phyloP scores from a whole-genome alignment of 208 protist species.

The Acanthamoeba lenticulata region DNA sequence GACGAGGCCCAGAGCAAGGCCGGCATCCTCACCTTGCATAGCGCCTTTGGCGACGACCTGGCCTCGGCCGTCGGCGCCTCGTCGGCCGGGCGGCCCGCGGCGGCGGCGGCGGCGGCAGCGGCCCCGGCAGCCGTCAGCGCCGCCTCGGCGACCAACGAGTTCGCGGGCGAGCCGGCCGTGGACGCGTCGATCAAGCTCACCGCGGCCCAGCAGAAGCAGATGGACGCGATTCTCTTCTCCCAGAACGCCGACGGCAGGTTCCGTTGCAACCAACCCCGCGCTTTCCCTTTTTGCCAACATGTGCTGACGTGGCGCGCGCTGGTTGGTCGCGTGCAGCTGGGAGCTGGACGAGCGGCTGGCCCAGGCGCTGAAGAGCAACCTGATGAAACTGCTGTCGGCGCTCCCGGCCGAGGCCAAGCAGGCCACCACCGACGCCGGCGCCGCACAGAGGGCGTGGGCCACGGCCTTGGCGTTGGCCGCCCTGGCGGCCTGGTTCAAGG shows the following conservation, averaged over 20 bases:
- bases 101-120: too few relatives aligned
- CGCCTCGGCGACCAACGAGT: too few relatives aligned
- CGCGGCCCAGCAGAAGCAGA: neutral
- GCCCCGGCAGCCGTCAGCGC: too few relatives aligned
- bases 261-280: too few relatives aligned
- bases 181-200: neutral
- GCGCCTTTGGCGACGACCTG: neutral
- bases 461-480: neutral
- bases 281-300: too few relatives aligned
- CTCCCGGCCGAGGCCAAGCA: neutral
- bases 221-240: neutral
- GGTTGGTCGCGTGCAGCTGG: neutral
- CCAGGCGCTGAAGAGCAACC: neutral
- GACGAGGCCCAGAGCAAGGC: constrained; percentile 95
- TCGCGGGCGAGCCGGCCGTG: neutral
- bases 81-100: neutral
- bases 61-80: neutral
- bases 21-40: constrained; percentile 76
- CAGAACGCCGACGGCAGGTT: constrained; percentile 17
- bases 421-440: too few relatives aligned
- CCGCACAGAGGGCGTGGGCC: neutral
- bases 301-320: neutral
- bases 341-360: neutral
- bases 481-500: neutral
- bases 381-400: neutral